These are phyloP conservation scores for Myxozyma vanderwaltii DNA, from an alignment of 805 yeast genomes.

Conservation along the genomic window DNA sequence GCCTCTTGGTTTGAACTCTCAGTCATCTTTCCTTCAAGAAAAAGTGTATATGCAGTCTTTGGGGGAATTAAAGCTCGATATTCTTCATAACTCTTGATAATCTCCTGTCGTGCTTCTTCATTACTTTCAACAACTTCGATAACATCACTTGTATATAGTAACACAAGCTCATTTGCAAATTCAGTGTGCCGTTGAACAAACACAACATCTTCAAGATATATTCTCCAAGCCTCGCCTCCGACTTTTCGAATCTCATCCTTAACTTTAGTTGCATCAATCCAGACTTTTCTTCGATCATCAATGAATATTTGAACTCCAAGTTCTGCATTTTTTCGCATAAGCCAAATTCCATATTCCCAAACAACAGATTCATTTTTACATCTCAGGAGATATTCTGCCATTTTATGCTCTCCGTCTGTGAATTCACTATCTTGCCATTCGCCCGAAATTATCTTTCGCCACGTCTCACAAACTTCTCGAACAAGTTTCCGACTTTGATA, in stretches of 20 bases:
- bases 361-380: constrained; percentile 40
- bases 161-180: constrained; percentile 41
- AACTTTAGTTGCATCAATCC: constrained; percentile 39
- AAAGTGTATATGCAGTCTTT: constrained; percentile 40
- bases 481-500: constrained; percentile 36
- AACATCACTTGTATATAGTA: constrained; percentile 42
- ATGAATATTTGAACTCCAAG: constrained; percentile 43
- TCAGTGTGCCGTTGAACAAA: constrained; percentile 33
- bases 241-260: constrained; percentile 40
- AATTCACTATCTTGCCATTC: constrained; percentile 38
- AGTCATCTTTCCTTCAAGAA: constrained; percentile 26
- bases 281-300: constrained; percentile 31
- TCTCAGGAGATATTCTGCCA: constrained; percentile 36
- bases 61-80: constrained; percentile 41
- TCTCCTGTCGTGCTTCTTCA: constrained; percentile 25
- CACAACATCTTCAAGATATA: constrained; percentile 43
- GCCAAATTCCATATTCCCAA: constrained; percentile 46
- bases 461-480: constrained; percentile 37
- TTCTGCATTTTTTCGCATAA: constrained; percentile 39
- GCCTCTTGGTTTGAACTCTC: constrained; percentile 24
- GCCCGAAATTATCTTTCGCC: constrained; percentile 37
- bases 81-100: constrained; percentile 35
- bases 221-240: constrained; percentile 44
- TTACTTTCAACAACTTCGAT: constrained; percentile 35
- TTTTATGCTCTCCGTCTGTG: constrained; percentile 37